phyloP scores from a whole-genome alignment of 768 basidiomycete species.

The Tulasnella sp. region DNA sequence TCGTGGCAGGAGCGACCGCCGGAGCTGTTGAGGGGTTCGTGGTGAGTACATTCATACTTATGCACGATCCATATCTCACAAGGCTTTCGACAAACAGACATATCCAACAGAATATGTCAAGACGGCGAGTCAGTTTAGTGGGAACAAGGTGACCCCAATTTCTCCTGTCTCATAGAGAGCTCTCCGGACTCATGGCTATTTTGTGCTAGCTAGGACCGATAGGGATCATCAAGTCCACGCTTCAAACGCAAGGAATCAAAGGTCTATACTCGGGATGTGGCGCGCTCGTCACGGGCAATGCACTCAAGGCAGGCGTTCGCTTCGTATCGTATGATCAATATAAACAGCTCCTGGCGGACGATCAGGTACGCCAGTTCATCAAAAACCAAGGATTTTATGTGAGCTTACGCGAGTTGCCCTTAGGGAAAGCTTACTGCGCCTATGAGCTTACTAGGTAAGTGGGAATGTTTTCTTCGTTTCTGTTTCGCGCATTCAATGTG shows the following conservation, averaged over 20 bases:
- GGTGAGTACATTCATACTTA: conserved; percentile 36
- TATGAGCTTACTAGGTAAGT: conserved; percentile 65
- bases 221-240: conserved; percentile 59
- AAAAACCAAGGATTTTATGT: too few species aligned
- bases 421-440: conserved; percentile 89
- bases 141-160: conserved; percentile 37
- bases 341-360: conserved; percentile 71
- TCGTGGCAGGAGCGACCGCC: conserved; percentile 85
- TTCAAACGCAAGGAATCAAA: conserved; percentile 58
- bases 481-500: too few species aligned
- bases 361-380: conserved; percentile 44
- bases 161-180: neutral
- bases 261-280: conserved; percentile 92
- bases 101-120: conserved; percentile 91
- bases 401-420: neutral
- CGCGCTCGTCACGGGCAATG: conserved; percentile 84
- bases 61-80: conserved; percentile 33
- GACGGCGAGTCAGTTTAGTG: conserved; percentile 85
- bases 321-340: conserved; percentile 93
- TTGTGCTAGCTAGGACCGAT: conserved; percentile 46
- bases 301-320: conserved; percentile 88
- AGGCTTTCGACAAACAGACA: conserved; percentile 30
- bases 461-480: neutral
- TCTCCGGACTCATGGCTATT: neutral
- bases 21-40: conserved; percentile 72